Base-by-base conservation (phyloP, 1,139 yeast species). In the Candida anutae region DNA sequence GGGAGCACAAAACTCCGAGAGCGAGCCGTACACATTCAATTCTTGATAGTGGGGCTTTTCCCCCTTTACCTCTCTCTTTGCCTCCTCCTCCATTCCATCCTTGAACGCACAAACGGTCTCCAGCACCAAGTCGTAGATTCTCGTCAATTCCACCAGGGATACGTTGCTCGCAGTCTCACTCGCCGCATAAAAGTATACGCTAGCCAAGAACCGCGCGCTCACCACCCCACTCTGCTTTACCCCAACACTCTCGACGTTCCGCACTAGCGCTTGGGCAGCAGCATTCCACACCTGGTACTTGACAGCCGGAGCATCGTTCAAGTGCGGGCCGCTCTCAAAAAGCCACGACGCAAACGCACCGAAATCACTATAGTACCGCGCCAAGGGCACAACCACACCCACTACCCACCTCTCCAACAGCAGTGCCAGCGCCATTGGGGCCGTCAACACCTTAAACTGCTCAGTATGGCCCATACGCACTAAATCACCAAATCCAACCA, bases 351-450 rank as follows among this genome's bases (percentile, higher is more conserved):
- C 30, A 13, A 62, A 40, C 2, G 58, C 53, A 1, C 29, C 29
- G 22, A 58, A 47, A 28, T 55, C 51, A 16, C 40, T 30, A 23
- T 47, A 28, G 32, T 46, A 50, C 1, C 25, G 32, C 4, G 53
- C 35, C 12, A 51, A 33, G 0, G 70, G 70, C 5, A 62, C 24
- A 1, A 59, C 42, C 5, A 57, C 65, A 13, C 48, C 37, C 2
- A 31, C 16, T 32, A 59, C 34, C 62, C 66, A 62, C 11, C 40
- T 32, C 3, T 33, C 36, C 2, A 42, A 21, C 22, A 21, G 22
- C 19, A 8, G 8, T 10, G 9, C 8, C 10, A 10, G 8, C 19
- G 10, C 19, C 19, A 58, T 31, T 1, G 66, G 65, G 2, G 28
- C 31, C 3, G 55, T 39, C 11, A 61, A 40, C 2, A 36, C 36